These are phyloP conservation scores for Pestalotiopsis sp. DNA, from an alignment of 2,329 filamentous ascomycete species.

Conservation along the genomic window DNA sequence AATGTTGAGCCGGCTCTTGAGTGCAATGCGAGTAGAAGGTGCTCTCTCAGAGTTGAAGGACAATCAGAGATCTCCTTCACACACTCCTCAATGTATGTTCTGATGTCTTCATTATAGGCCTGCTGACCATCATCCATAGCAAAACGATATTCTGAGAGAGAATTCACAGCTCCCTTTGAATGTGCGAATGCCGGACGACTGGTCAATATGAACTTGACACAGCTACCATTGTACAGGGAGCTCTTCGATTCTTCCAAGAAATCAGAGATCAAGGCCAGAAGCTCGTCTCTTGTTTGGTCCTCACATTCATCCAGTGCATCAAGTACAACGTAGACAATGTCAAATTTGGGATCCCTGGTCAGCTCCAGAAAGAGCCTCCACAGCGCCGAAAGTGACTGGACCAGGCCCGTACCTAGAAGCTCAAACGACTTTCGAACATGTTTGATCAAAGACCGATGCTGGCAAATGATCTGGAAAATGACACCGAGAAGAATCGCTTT, in stretches of 20 bases:
- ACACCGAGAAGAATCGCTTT: conserved; percentile 37
- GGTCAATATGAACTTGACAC: conserved; percentile 37
- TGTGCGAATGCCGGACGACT: conserved; percentile 30
- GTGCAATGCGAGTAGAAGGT: conserved; percentile 31
- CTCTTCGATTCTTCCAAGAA: conserved; percentile 20
- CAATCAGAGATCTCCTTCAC: conserved; percentile 34
- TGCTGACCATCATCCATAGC: conserved; percentile 24
- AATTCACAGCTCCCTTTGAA: conserved; percentile 4
- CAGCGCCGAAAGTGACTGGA: conserved; percentile 35
- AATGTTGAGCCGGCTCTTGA: conserved; percentile 38
- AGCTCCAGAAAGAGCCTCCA: conserved; percentile 38
- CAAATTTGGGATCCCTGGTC: conserved; percentile 29
- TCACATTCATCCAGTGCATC: conserved; percentile 44
- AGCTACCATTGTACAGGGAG: conserved; percentile 17
- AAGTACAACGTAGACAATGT: conserved; percentile 34
- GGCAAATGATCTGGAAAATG: conserved; percentile 37
- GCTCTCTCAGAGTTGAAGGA: conserved; percentile 25
- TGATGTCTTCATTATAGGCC: conserved; percentile 32
- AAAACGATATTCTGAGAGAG: conserved; percentile 16
- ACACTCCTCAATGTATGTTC: conserved; percentile 33
- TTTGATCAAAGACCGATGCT: conserved; percentile 33
- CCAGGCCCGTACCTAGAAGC: conserved; percentile 31
- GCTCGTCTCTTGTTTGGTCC: conserved; percentile 23
- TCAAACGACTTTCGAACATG: conserved; percentile 35
- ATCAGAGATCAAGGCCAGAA: conserved; percentile 28